Base-by-base conservation (phyloP, 2,329 filamentous ascomycete species). In the Hymenoscyphus repandus region DNA sequence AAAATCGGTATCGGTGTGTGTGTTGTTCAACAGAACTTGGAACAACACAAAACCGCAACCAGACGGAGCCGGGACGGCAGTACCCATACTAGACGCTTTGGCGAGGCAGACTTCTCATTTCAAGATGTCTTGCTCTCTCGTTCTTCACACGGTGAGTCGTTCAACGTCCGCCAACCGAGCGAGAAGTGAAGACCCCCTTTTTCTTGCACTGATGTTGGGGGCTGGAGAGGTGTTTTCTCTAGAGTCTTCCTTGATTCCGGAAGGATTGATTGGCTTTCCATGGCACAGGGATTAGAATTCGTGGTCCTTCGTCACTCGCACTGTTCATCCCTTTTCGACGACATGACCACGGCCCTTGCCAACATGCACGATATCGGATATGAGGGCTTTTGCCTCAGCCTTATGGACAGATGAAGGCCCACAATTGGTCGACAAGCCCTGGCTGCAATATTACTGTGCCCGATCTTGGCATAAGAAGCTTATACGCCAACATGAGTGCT, bases 361-460 rank as follows among this genome's bases (percentile, higher is more conserved):
- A 9, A 3, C 15, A 45, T 59, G 59, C 55, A 60, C 41, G 41
- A 37, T 51, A 32, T 60, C 59, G 59, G 59, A 59, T 51, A 62
- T 58, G 53, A 59, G 39, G 55, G 22, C 47, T 45, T 50, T 53
- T 42, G 47, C 52, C 53, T 57, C 58, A 60, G 59, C 57, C 59
- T 61, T 62, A 59, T 58, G 53, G 45, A 34, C 45, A 52, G 52
- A 48, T 53, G 47, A 47, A 30, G 18, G n/a, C 18, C 30, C 36
- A 22, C 48, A 42, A 57, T 59, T 59, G 55, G 56, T 17, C 41
- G 15, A 18, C 12, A 7, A 17, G 15, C 18, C 27, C 37, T 43
- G 37, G 18, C 27, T 39, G 33, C 33, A 55, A 51, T 50, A 33
- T 41, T 46, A 45, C 40, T 55, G 50, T 52, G 53, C 49, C 44